These are phyloP conservation scores for Myochromella boudieri DNA, from an alignment of 768 basidiomycete genomes.

Conservation along the genomic window DNA sequence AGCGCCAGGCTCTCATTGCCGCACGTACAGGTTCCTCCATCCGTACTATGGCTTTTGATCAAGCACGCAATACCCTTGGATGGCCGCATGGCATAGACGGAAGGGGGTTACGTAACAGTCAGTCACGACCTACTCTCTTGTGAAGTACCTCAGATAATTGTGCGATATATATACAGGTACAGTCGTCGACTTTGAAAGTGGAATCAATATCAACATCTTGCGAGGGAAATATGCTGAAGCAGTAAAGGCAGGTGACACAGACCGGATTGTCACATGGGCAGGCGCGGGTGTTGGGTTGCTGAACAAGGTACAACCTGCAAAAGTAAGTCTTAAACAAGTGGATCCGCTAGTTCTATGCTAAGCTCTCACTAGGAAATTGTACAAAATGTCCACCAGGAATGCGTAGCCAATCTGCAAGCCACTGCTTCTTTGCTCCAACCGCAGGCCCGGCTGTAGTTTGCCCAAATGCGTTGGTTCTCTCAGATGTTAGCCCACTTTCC, in stretches of 20 bases:
- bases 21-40: constrained; percentile 48
- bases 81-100: constrained; percentile 68
- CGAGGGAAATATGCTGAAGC: constrained; percentile 47
- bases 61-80: constrained; percentile 50
- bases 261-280: constrained; percentile 64
- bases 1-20: constrained; percentile 51
- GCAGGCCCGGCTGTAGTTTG: neutral
- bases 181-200: constrained; percentile 54
- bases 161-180: constrained; percentile 34
- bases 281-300: constrained; percentile 65
- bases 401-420: constrained; percentile 31
- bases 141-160: neutral
- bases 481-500: no score
- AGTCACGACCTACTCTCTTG: constrained; percentile 17
- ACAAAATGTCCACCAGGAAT: constrained; percentile 50
- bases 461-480: no score
- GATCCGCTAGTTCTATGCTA: neutral
- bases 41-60: constrained; percentile 65
- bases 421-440: constrained; percentile 20
- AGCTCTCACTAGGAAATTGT: constrained; percentile 46
- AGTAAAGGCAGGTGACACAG: constrained; percentile 40
- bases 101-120: constrained; percentile 54
- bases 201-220: constrained; percentile 41
- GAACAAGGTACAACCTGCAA: constrained; percentile 38
- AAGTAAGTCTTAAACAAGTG: constrained; percentile 24